These are phyloP conservation scores for Phytophthora megakarya DNA, from an alignment of 352 stramenopile species.

Conservation along the genomic window DNA sequence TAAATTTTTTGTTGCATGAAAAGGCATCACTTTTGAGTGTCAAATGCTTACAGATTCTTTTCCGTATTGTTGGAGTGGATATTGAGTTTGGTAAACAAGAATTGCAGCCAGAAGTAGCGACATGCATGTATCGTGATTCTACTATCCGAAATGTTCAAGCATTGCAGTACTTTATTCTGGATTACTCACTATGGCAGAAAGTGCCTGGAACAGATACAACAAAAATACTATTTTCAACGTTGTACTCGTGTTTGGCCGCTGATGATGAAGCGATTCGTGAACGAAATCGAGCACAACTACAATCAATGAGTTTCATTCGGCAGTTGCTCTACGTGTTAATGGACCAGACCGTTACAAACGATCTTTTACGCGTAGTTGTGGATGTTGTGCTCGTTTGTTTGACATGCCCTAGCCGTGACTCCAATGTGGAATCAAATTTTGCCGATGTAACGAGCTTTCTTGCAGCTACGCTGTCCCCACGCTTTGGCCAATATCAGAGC, in stretches of 20 bases:
- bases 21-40: slow-evolving; percentile 51
- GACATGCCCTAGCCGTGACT: slow-evolving; percentile 40
- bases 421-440: slow-evolving; percentile 64
- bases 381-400: slow-evolving; percentile 76
- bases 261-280: slow-evolving; percentile 54
- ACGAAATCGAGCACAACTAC: slow-evolving; percentile 62
- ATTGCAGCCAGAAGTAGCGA: not conserved
- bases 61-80: slow-evolving; percentile 62
- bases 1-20: slow-evolving; percentile 70
- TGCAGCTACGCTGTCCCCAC: slow-evolving; percentile 52
- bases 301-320: slow-evolving; percentile 65
- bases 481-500: slow-evolving; percentile 41
- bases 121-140: slow-evolving; percentile 36
- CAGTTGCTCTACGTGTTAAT: slow-evolving; percentile 77
- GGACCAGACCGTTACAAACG: slow-evolving; percentile 49
- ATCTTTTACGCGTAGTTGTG: slow-evolving; percentile 63
- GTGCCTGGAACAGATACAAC: slow-evolving; percentile 35
- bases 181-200: slow-evolving; percentile 74
- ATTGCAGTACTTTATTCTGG: slow-evolving; percentile 73
- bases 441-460: slow-evolving; percentile 69
- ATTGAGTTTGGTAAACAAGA: slow-evolving; percentile 25
- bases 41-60: slow-evolving; percentile 45
- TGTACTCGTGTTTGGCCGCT: slow-evolving; percentile 62
- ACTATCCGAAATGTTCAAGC: slow-evolving; percentile 66
- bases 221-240: slow-evolving; percentile 61